phyloP scores from a whole-genome alignment of 257 asterid species.

The Euphrasia confusa region DNA sequence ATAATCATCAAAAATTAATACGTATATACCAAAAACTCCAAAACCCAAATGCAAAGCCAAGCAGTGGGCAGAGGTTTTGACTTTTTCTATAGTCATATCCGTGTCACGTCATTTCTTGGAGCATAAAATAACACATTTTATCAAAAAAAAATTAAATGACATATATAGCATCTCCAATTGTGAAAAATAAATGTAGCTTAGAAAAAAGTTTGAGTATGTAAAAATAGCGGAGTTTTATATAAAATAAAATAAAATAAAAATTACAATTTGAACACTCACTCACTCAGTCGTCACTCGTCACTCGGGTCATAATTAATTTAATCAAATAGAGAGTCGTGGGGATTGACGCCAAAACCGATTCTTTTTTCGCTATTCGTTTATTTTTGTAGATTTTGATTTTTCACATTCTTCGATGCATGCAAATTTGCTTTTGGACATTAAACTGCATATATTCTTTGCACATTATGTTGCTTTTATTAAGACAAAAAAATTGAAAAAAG shows the following conservation, averaged over 20 bases:
- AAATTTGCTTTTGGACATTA: neutral
- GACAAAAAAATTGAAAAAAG: constrained; percentile 26
- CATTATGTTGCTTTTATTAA: constrained; percentile 28
- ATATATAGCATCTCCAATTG: too few relatives aligned
- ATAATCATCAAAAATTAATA: neutral
- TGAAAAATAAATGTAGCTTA: too few relatives aligned
- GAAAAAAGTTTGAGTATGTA: too few relatives aligned
- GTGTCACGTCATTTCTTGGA: constrained; percentile 24
- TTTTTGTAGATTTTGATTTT: constrained; percentile 15
- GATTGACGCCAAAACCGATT: constrained; percentile 29
- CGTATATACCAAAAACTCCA: neutral
- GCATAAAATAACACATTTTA: constrained; percentile 9
- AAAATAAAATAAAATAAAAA: too few relatives aligned
- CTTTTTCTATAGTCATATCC: constrained; percentile 21
- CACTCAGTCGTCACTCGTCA: neutral
- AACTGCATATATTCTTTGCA: constrained; percentile 19
- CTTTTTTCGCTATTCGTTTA: neutral
- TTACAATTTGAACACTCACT: too few relatives aligned
- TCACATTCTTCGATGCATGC: constrained; percentile 28
- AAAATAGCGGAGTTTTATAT: too few relatives aligned
- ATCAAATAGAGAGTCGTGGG: constrained; percentile 22
- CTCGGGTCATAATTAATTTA: constrained; percentile 1
- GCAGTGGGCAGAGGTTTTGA: constrained; percentile 17
- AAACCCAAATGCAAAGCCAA: constrained; percentile 2
- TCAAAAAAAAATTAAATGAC: neutral